A percentile compares a stretch with the other conserved stretches of the same genome.
Evolutionary conservation across 2,329 filamentous ascomycete species (phyloP).

Genomic region (Curvularia eragrostidis): DNA sequence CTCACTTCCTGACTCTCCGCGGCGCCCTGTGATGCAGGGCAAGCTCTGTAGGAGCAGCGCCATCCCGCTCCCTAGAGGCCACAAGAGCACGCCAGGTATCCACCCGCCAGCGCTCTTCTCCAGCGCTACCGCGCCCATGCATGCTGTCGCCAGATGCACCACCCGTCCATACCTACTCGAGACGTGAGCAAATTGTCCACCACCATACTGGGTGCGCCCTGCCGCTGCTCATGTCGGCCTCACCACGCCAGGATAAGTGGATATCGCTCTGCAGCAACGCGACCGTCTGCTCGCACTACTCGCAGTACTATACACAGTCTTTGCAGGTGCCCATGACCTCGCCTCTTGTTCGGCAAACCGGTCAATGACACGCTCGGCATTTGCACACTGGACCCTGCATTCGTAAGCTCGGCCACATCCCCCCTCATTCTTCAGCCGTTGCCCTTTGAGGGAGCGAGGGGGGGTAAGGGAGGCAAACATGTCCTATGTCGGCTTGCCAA

Average conservation of each 20-base stretch:
- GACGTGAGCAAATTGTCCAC: not conserved
- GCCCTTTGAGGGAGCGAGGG: constrained; percentile 7
- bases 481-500: constrained; percentile 20
- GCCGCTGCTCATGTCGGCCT: not conserved
- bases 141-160: constrained; percentile 11
- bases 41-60: constrained; percentile 27
- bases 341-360: not conserved
- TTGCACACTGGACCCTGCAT: constrained; percentile 30
- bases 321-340: not conserved
- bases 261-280: not conserved
- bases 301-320: too few species aligned
- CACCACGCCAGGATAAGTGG: constrained; percentile 3
- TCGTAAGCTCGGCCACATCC: constrained; percentile 19
- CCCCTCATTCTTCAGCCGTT: constrained; percentile 29
- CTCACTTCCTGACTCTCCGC: constrained; percentile 13
- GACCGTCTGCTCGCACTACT: constrained; percentile 1
- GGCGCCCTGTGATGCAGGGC: constrained; percentile 28
- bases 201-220: not conserved
- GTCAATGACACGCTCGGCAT: not conserved
- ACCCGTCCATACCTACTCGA: constrained; percentile 6
- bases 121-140: constrained; percentile 16
- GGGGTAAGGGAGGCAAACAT: not conserved
- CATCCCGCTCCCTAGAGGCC: constrained; percentile 25
- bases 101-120: constrained; percentile 7
- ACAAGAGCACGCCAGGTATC: constrained; percentile 15